Percentiles rank a stretch among this genome's conserved stretches.
Conservation (phyloP, 768 basidiomycete genomes). For the Termitomyces sp. region DNA sequence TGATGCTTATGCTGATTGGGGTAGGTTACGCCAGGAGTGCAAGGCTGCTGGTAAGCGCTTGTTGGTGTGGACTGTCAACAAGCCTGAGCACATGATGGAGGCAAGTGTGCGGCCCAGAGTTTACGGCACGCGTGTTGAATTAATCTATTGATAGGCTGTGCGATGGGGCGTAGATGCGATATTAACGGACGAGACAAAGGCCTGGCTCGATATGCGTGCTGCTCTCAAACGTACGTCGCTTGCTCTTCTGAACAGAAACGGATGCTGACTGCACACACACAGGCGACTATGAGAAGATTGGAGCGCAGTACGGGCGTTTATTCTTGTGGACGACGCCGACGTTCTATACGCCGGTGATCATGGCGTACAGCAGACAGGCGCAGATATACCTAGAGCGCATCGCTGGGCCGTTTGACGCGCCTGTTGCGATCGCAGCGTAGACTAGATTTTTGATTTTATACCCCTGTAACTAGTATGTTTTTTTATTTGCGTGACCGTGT, state of each 20-base stretch:
- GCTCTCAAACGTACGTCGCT: constrained; percentile 46
- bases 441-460: too few relatives aligned
- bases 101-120: constrained; percentile 31
- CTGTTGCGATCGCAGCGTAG: constrained; percentile 1
- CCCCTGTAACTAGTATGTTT: too few relatives aligned
- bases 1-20: background rate
- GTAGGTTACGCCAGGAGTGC: constrained; percentile 78
- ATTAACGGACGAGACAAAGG: constrained; percentile 69
- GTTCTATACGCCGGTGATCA: constrained; percentile 51
- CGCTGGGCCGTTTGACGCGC: constrained; percentile 48
- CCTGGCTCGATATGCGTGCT: constrained; percentile 59
- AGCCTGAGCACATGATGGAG: constrained; percentile 86
- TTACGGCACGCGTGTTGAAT: background rate
- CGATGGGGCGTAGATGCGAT: constrained; percentile 77
- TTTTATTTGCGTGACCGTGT: constrained; percentile 1
- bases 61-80: constrained; percentile 97
- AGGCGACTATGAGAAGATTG: constrained; percentile 67
- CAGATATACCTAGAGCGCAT: constrained; percentile 38
- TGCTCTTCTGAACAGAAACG: background rate
- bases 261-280: constrained; percentile 2
- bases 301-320: constrained; percentile 53
- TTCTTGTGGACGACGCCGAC: constrained; percentile 69
- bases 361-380: constrained; percentile 19
- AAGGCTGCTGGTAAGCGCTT: constrained; percentile 73
- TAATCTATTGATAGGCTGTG: constrained; percentile 53